A percentile compares a stretch with the other conserved stretches of the same genome.
Conservation (phyloP, 2,329 filamentous ascomycete species). For the Aspergillus sp. region DNA sequence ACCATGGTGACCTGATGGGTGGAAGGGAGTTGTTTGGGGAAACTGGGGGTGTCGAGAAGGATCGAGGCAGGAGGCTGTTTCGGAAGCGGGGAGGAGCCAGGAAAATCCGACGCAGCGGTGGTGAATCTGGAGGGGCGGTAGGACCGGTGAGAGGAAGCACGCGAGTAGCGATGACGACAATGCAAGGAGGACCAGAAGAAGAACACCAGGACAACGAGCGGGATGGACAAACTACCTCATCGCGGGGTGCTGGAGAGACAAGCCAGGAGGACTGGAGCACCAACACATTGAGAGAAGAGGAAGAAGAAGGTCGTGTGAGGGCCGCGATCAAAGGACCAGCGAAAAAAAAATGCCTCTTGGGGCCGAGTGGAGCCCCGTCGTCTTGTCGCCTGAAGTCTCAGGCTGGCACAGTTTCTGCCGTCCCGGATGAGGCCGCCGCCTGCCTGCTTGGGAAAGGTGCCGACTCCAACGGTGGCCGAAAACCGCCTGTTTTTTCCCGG, state of each 20-base stretch:
- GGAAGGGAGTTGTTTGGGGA: slow-evolving; percentile 12
- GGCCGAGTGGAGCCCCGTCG: slow-evolving; percentile 28
- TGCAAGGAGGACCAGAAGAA: slow-evolving; percentile 6
- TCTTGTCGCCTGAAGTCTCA: neutral
- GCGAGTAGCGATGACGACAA: slow-evolving; percentile 3
- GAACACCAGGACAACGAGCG: slow-evolving; percentile 13
- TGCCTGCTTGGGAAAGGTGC: neutral
- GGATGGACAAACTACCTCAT: slow-evolving; percentile 33
- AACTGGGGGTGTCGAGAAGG: slow-evolving; percentile 13
- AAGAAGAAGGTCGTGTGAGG: slow-evolving; percentile 31
- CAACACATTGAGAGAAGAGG: slow-evolving; percentile 18
- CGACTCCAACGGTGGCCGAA: neutral
- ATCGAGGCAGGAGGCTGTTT: slow-evolving; percentile 13
- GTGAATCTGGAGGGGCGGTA: slow-evolving; percentile 27
- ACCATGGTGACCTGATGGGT: slow-evolving; percentile 61
- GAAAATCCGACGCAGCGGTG: slow-evolving; percentile 22
- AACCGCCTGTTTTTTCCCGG: neutral
- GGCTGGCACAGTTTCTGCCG: neutral
- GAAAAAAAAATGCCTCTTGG: slow-evolving; percentile 34
- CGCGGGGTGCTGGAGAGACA: slow-evolving; percentile 24
- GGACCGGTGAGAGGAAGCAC: slow-evolving; percentile 15
- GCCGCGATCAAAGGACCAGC: slow-evolving; percentile 26
- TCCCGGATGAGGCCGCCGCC: neutral
- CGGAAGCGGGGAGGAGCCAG: slow-evolving; percentile 22
- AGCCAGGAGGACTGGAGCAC: slow-evolving; percentile 10